phyloP scores from a whole-genome alignment of 2,329 filamentous ascomycete genomes.

The Coleophoma eucalyptorum region DNA sequence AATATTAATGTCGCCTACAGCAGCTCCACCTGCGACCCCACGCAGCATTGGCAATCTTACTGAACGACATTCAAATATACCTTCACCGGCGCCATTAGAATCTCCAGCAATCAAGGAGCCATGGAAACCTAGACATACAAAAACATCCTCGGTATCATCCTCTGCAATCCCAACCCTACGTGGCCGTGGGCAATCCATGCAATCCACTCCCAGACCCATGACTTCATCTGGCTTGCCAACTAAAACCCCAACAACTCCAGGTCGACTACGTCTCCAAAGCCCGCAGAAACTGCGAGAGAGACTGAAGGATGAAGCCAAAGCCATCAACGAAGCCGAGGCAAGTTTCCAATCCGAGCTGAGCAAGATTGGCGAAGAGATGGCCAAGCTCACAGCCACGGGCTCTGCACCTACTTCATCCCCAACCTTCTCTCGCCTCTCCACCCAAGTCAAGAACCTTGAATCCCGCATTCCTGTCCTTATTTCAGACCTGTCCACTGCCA shows the following conservation, averaged over 20 bases:
- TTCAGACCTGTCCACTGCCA: slow-evolving; percentile 55
- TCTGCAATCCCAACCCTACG: slow-evolving; percentile 26
- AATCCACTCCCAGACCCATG: slow-evolving; percentile 14
- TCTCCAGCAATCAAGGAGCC: slow-evolving; percentile 17
- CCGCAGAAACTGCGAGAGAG: slow-evolving; percentile 79
- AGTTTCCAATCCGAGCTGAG: slow-evolving; percentile 71
- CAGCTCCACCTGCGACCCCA: slow-evolving; percentile 2
- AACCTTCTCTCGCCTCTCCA: slow-evolving; percentile 38
- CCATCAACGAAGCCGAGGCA: slow-evolving; percentile 66
- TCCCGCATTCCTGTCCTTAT: slow-evolving; percentile 57
- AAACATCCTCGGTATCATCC: slow-evolving; percentile 18
- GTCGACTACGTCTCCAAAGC: slow-evolving; percentile 62
- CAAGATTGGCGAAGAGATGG: slow-evolving; percentile 79
- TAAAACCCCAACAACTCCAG: slow-evolving; percentile 17
- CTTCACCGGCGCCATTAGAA: slow-evolving; percentile 11
- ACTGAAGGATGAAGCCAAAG: slow-evolving; percentile 75
- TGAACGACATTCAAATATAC: slow-evolving; percentile 25
- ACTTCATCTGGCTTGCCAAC: slow-evolving; percentile 9
- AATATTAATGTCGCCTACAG: slow-evolving; percentile 4
- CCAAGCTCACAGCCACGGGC: slow-evolving; percentile 43
- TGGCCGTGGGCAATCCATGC: slow-evolving; percentile 14
- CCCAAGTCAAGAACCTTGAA: slow-evolving; percentile 64
- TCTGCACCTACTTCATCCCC: slow-evolving; percentile 18
- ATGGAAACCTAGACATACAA: slow-evolving; percentile 19
- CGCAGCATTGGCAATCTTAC: slow-evolving; percentile 22